phyloP scores from a whole-genome alignment of 768 basidiomycete species.

The Leccinum subtestaceum region DNA sequence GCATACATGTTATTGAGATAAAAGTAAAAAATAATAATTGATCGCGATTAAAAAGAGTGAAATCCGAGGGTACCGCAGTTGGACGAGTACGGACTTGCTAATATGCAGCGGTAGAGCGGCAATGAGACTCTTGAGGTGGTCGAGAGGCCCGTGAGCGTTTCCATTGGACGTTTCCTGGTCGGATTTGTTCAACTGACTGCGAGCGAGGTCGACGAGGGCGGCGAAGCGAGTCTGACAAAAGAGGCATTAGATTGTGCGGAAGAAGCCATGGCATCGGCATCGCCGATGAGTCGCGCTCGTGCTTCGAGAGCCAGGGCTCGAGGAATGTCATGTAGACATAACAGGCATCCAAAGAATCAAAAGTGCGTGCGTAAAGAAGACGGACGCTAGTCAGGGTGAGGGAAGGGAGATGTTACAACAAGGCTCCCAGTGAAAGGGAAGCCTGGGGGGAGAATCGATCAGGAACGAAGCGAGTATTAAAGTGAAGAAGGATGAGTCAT shows the following conservation, averaged over 20 bases:
- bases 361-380: constrained; percentile 2
- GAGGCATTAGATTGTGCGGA: constrained; percentile 47
- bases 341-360: constrained; percentile 49
- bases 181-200: constrained; percentile 45
- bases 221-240: constrained; percentile 54
- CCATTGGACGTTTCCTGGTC: constrained; percentile 25
- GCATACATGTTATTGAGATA: constrained; percentile 10
- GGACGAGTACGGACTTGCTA: neutral
- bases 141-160: constrained; percentile 24
- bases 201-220: constrained; percentile 47
- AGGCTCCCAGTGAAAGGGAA: constrained; percentile 74
- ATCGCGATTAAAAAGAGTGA: neutral
- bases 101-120: constrained; percentile 20
- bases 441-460: constrained; percentile 39
- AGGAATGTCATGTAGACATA: constrained; percentile 61
- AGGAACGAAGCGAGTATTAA: constrained; percentile 1
- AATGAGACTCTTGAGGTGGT: constrained; percentile 37
- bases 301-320: constrained; percentile 55
- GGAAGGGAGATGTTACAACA: constrained; percentile 62
- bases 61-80: constrained; percentile 10
- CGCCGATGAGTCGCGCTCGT: constrained; percentile 59
- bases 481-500: too few species aligned
- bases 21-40: constrained; percentile 1
- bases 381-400: constrained; percentile 58
- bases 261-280: constrained; percentile 44